Evolutionary conservation across 495 filamentous ascomycete genomes (phyloP), one percentile per base, ranked within the genome.

Genomic region (Daldinia caldariorum): DNA sequence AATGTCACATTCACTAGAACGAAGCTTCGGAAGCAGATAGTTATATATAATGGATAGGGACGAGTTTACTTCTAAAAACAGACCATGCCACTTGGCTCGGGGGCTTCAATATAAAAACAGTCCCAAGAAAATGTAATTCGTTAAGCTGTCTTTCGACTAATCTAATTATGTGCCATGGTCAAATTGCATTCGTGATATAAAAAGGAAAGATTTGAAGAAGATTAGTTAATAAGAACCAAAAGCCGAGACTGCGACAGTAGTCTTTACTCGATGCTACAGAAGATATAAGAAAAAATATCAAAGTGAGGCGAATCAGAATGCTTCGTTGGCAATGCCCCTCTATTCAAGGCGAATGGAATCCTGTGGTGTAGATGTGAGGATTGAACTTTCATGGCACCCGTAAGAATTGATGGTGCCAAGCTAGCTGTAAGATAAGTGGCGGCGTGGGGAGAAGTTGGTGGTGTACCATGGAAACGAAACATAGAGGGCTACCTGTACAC

Each of bases 281-380:
- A 60, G 35, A 63, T 1, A 26, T 26, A 35, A 35, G 34, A 10
- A 7, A 35, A 10, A 35, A 35, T 47, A 38, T 41, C 16, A 67
- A 63, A 71, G 63, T 71, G 59, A 71, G 69, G 69, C 69, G 63
- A 60, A 60, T 62, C 31, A 34, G 41, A 66, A 66, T 57, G 51
- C 22, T 10, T 66, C 45, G 58, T 62, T 47, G 16, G 50, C 31
- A 6, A 3, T 47, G 22, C 54, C 59, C 69, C 69, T 63, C 47
- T 63, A 60, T 32, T 34, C 16, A 45, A 34, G 38, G 61, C 58
- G 45, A 12, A 35, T 39, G 41, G 39, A 70, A 53, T 57, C 39
- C 57, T 43, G 4, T 34, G 6, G 49, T 6, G 13, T 26, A 26
- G 20, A 45, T 7, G 49, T 51, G 43, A 32, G n/a, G 14, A 38